These are phyloP conservation scores for Lachnellula arida DNA, from an alignment of 2,329 filamentous ascomycete species.

Conservation along the genomic window DNA sequence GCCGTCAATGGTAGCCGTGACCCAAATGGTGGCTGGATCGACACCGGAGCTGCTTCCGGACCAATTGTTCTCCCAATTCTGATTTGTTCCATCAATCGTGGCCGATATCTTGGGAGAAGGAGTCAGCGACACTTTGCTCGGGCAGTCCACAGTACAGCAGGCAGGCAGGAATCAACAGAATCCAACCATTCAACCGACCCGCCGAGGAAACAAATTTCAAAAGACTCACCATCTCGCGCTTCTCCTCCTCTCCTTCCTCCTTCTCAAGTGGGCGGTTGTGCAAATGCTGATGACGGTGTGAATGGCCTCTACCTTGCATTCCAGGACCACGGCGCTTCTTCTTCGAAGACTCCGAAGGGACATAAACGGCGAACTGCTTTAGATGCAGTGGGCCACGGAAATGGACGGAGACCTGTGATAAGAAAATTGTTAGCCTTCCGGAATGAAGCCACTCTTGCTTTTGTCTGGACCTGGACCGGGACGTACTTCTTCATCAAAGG, in stretches of 20 bases:
- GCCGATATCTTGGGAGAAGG: conserved; percentile 40
- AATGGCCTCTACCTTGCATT: conserved; percentile 34
- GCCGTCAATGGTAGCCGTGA: conserved; percentile 25
- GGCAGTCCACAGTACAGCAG: not conserved
- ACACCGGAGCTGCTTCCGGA: conserved; percentile 22
- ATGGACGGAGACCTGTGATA: conserved; percentile 60
- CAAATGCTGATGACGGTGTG: conserved; percentile 49
- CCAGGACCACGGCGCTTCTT: conserved; percentile 34
- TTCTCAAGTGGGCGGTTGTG: conserved; percentile 32
- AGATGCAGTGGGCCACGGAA: conserved; percentile 66
- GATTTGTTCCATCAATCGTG: conserved; percentile 52
- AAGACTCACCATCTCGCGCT: conserved; percentile 37
- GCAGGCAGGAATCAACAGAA: no score
- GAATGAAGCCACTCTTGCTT: not conserved
- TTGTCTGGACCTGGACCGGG: not conserved
- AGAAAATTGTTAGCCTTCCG: not conserved
- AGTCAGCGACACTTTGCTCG: not conserved
- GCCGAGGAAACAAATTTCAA: not conserved
- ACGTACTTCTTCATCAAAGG: conserved; percentile 66
- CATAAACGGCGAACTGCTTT: conserved; percentile 66
- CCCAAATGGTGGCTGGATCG: conserved; percentile 16
- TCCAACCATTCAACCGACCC: no score
- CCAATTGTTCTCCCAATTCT: conserved; percentile 56
- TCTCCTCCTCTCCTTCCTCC: conserved; percentile 35
- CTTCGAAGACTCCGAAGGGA: conserved; percentile 36